Conservation (phyloP, 257 asterid genomes). For the Capsicum pubescens region DNA sequence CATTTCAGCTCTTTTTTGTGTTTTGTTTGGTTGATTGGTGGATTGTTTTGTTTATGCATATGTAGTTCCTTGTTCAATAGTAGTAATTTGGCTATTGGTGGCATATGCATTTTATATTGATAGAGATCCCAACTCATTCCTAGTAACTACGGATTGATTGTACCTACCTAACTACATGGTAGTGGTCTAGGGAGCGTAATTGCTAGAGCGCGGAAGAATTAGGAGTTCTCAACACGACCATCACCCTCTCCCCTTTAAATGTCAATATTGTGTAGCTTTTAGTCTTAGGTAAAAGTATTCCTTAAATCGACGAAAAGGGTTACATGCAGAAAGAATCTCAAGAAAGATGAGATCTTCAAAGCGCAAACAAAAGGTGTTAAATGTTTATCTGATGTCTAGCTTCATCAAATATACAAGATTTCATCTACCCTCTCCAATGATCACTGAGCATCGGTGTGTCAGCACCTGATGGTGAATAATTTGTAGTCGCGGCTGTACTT, state of each 20-base stretch:
- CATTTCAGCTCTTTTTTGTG: background rate
- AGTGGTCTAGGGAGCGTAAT: background rate
- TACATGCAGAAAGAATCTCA: background rate
- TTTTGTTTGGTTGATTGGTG: background rate
- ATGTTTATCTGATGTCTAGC: background rate
- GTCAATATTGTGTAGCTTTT: no score
- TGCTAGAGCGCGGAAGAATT: background rate
- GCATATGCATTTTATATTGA: background rate
- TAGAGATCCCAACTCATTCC: background rate
- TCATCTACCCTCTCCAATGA: conserved; percentile 56
- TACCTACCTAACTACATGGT: background rate
- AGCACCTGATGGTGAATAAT: conserved; percentile 40
- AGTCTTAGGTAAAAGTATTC: background rate
- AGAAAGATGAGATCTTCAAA: background rate
- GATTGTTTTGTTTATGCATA: background rate
- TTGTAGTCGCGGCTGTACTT: conserved; percentile 14
- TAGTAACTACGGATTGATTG: background rate
- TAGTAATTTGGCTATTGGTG: background rate
- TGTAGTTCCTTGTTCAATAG: background rate
- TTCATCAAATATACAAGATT: background rate
- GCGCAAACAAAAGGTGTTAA: conserved; percentile 1
- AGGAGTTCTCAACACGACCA: background rate
- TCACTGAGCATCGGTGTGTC: conserved; percentile 50
- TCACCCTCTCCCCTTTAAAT: no score
- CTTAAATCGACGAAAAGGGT: background rate